Base-by-base conservation (phyloP, 2,329 filamentous ascomycete genomes). In the Apiospora pterosperma region DNA sequence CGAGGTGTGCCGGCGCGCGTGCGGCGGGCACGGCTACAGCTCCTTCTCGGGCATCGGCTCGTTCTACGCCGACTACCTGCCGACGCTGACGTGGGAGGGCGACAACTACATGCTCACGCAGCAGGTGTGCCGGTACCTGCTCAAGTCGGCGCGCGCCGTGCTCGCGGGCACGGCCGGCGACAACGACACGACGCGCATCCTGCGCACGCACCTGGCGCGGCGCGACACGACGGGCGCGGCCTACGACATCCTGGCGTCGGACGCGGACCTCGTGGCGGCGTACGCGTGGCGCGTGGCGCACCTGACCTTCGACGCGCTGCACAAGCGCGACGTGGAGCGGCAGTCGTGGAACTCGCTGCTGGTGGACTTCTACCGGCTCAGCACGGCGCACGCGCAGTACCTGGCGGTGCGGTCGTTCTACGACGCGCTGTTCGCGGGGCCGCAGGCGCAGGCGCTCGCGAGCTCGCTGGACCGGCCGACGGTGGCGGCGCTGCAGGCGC, bases 21-120 rank as follows among this genome's bases (percentile, higher is more conserved):
- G 90, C 68, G 91, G 91, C 75, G 91, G 91, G 6, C 91, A 93
- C 74, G 91, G 91, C 59, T 93, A 92, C 80, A 88, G 84, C 63
- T 87, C 84, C 71, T 92, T 92, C 79, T 88, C 87, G 63, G 91
- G 91, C n/a, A 92, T 94, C 69, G 90, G 90, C 1, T 79, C 85
- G 21, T 91, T 87, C 84, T 93, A 92, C 71, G 84, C 90, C 34
- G 90, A 93, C 75, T 92, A 93, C 74, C 82, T 93, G 1, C 90
- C 91, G n/a, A 80, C 77, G 3, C 79, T 82, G 4, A 92, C 90
- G 11, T 92, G 89, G 88, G 91, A 93, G 75, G 91, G 91, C 55
- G 91, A 92, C 79, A 92, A 92, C 81, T 93, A 91, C 80, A 92
- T 93, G 90, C 81, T 93, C 65, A 92, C 90, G 11, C 91, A 93